Evolutionary conservation across 495 filamentous ascomycete species (phyloP).

Genomic region (Tuber microsphaerosporum): DNA sequence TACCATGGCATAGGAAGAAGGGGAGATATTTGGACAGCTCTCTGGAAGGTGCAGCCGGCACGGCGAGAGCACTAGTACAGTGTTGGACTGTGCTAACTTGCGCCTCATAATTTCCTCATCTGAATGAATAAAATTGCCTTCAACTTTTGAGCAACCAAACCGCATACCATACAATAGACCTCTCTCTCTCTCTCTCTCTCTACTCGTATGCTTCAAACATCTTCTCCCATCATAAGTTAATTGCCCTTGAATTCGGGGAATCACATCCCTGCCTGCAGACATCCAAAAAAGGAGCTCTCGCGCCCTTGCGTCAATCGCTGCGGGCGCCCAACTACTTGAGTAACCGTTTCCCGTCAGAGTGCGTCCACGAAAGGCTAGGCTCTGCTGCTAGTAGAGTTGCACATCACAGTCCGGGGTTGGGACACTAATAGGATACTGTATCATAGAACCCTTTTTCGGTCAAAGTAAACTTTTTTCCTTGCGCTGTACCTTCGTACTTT

Average conservation of each 20-base stretch:
- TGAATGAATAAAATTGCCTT: neutral
- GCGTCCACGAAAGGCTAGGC: conserved; percentile 18
- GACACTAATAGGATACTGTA: neutral
- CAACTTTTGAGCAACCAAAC: neutral
- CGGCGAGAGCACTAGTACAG: neutral
- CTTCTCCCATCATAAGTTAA: no score
- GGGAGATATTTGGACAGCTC: neutral
- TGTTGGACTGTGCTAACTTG: neutral
- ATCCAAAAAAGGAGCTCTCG: conserved; percentile 32
- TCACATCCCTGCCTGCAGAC: conserved; percentile 19
- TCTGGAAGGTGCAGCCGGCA: neutral
- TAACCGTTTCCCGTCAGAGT: conserved; percentile 28
- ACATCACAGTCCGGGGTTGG: neutral
- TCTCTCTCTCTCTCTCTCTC: neutral
- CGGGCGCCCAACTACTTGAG: conserved; percentile 9
- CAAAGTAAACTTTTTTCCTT: neutral
- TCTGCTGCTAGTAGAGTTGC: conserved; percentile 1
- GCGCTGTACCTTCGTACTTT: no score
- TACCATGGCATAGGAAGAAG: neutral
- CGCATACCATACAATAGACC: neutral
- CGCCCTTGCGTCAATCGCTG: conserved; percentile 31
- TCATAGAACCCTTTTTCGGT: neutral
- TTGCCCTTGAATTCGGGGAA: conserved; percentile 14
- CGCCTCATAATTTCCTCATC: conserved; percentile 1
- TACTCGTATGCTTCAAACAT: neutral